phyloP scores from a whole-genome alignment of 1,284 basidiomycete genomes.

The Cryptococcus depauperatus region DNA sequence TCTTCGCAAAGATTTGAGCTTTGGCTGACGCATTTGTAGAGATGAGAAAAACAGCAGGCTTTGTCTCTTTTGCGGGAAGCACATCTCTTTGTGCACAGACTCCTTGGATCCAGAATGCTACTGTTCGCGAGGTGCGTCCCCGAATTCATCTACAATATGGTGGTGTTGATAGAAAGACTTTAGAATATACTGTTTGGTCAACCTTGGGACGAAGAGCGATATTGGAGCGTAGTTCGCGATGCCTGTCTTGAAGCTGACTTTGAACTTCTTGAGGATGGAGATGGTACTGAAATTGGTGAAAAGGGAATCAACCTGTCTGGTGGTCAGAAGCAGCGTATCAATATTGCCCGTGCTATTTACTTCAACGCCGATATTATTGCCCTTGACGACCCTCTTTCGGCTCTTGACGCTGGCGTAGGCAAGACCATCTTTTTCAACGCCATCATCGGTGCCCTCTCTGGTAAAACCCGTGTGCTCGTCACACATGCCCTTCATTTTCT shows the following conservation, averaged over 20 bases:
- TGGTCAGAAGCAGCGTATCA: slow-evolving; percentile 48
- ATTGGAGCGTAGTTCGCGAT: slow-evolving; percentile 66
- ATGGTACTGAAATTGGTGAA: slow-evolving; percentile 86
- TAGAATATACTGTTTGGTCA: slow-evolving; percentile 82
- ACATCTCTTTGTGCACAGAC: slow-evolving; percentile 69
- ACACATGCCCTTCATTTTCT: slow-evolving; percentile 49
- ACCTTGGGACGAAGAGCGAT: slow-evolving; percentile 66
- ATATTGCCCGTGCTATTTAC: slow-evolving; percentile 73
- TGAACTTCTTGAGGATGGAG: slow-evolving; percentile 69
- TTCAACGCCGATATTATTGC: slow-evolving; percentile 76
- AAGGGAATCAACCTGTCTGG: slow-evolving; percentile 51
- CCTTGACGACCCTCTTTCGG: slow-evolving; percentile 71
- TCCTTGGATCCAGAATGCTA: slow-evolving; percentile 71
- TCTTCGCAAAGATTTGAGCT: slow-evolving; percentile 21
- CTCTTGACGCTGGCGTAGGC: slow-evolving; percentile 79
- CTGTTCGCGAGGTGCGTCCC: slow-evolving; percentile 50
- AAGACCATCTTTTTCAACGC: slow-evolving; percentile 76
- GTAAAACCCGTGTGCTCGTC: slow-evolving; percentile 68
- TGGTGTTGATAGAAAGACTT: neutral
- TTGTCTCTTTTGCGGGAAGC: slow-evolving; percentile 57
- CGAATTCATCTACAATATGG: neutral
- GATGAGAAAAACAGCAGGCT: slow-evolving; percentile 59
- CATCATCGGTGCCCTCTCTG: slow-evolving; percentile 54
- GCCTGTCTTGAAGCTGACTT: slow-evolving; percentile 71
- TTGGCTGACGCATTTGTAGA: slow-evolving; percentile 45